Conservation (phyloP, 768 basidiomycete species). For the Leucocoprinus sp. region DNA sequence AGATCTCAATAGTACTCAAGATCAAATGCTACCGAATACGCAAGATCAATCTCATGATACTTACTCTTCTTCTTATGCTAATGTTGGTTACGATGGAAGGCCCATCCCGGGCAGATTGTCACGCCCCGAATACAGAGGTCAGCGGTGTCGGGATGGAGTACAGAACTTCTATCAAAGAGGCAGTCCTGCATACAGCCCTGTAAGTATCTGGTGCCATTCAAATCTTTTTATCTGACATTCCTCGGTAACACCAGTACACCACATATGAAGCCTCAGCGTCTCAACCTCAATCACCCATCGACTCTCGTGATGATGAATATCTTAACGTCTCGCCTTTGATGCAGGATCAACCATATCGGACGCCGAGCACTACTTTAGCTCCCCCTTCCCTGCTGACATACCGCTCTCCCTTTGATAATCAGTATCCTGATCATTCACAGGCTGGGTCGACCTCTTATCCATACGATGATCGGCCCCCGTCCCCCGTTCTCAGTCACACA, state of each 20-base stretch:
- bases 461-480: conserved; percentile 41
- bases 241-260: conserved; percentile 8
- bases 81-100: conserved; percentile 5
- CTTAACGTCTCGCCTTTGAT: conserved; percentile 8
- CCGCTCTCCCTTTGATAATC: conserved; percentile 31
- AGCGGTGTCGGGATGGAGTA: conserved; percentile 6
- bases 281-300: conserved; percentile 7
- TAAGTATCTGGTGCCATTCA: not conserved
- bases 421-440: conserved; percentile 37
- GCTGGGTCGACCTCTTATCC: conserved; percentile 32
- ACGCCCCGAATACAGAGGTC: conserved; percentile 9
- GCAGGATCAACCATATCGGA: conserved; percentile 10
- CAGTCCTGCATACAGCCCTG: conserved; percentile 6
- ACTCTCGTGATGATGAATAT: conserved; percentile 9
- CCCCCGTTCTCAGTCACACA: conserved; percentile 53
- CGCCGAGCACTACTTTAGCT: conserved; percentile 18
- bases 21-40: too few species aligned
- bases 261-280: conserved; percentile 5
- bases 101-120: conserved; percentile 8
- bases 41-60: conserved; percentile 7
- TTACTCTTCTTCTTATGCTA: conserved; percentile 10
- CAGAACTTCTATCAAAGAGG: conserved; percentile 9
- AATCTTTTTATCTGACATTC: not conserved
- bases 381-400: conserved; percentile 36
- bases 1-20: conserved; percentile 6